phyloP scores from a whole-genome alignment of 139 green algal genomes.

The Chlorella sp. region DNA sequence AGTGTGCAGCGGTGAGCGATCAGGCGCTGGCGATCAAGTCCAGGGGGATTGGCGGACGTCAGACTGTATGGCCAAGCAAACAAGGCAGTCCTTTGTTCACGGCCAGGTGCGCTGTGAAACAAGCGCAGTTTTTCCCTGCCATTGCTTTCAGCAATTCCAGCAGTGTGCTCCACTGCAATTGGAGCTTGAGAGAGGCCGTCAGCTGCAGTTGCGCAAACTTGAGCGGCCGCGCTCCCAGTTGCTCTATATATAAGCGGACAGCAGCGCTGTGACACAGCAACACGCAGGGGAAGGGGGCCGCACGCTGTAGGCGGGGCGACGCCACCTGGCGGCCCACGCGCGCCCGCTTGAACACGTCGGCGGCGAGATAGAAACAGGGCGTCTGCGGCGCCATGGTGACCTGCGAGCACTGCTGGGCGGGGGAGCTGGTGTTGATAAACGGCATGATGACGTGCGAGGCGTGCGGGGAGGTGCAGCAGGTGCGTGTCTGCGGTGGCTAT shows the following conservation, averaged over 20 bases:
- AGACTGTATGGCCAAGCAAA: no score
- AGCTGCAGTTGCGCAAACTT: no score
- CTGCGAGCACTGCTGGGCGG: constrained; percentile 33
- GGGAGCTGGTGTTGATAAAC: constrained; percentile 25
- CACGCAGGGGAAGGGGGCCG: background rate
- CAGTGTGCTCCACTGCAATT: no score
- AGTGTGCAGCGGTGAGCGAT: no score
- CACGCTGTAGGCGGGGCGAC: background rate
- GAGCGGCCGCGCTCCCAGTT: no score
- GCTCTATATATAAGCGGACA: background rate
- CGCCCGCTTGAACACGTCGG: background rate
- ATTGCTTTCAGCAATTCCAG: no score
- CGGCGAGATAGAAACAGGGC: background rate
- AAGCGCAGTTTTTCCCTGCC: no score
- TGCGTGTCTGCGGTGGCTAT: background rate
- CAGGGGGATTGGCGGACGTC: no score
- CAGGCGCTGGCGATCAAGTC: no score
- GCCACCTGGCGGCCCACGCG: background rate
- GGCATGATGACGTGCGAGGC: constrained; percentile 46
- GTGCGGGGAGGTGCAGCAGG: constrained; percentile 39
- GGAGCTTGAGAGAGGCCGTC: no score
- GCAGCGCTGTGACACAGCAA: background rate
- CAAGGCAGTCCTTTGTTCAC: no score
- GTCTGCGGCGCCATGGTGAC: background rate
- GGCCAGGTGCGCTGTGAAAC: no score